Conservation (phyloP, 768 basidiomycete genomes). For the Pleurotus pulmonarius region DNA sequence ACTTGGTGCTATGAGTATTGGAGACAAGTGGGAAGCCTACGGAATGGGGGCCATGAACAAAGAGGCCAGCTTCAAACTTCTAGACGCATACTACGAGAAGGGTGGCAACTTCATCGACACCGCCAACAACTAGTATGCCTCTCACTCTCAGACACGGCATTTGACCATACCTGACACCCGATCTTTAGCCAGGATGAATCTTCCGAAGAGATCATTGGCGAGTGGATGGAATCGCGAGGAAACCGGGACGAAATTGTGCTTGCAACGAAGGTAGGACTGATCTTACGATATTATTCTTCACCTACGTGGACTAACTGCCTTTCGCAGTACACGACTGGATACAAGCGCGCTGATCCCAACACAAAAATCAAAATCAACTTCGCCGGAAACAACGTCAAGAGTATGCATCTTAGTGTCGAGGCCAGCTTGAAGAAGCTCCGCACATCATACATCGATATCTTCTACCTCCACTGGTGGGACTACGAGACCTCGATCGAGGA, state of each 20-base stretch:
- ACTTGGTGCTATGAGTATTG: constrained; percentile 47
- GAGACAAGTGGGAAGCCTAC: constrained; percentile 33
- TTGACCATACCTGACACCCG: neutral
- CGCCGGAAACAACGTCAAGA: constrained; percentile 45
- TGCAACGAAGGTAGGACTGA: constrained; percentile 22
- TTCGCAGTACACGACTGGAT: constrained; percentile 25
- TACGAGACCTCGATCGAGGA: constrained; percentile 50
- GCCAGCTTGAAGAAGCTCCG: constrained; percentile 44
- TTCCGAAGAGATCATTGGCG: constrained; percentile 36
- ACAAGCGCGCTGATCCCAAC: constrained; percentile 19
- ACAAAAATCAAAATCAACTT: constrained; percentile 33
- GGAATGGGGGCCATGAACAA: constrained; percentile 31
- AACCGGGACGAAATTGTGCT: constrained; percentile 36
- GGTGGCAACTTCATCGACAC: constrained; percentile 43
- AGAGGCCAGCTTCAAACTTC: constrained; percentile 34
- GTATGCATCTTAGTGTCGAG: constrained; percentile 34
- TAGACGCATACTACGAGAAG: constrained; percentile 34
- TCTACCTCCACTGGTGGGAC: constrained; percentile 52
- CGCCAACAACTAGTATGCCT: constrained; percentile 32
- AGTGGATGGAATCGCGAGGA: constrained; percentile 35
- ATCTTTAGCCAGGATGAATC: constrained; percentile 27
- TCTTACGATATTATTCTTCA: neutral
- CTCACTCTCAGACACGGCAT: neutral
- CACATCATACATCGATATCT: constrained; percentile 43
- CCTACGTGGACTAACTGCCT: neutral